These are phyloP conservation scores for Senna siamea DNA, from an alignment of 306 rosid genomes.

Conservation along the genomic window DNA sequence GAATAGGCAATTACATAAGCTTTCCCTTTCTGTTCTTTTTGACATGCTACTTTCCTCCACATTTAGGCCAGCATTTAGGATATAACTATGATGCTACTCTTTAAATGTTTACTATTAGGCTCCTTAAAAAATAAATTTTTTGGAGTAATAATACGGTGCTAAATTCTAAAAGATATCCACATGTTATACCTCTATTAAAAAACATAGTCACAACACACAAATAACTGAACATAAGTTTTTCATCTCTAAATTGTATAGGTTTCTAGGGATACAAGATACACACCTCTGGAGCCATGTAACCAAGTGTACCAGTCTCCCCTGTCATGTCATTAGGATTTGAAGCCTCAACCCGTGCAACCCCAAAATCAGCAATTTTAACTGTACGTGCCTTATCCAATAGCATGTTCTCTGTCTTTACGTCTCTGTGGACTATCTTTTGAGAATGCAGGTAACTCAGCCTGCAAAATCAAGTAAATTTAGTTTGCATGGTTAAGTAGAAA, in stretches of 20 bases:
- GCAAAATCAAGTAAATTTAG: conserved; percentile 42
- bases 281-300: conserved; percentile 99
- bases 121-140: background rate
- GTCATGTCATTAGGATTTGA: conserved; percentile 99
- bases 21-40: conserved; percentile 19
- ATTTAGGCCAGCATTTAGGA: conserved; percentile 1
- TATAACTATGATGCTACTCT: background rate
- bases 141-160: background rate
- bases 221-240: background rate
- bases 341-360: conserved; percentile 98
- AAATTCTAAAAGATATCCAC: background rate
- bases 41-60: conserved; percentile 5
- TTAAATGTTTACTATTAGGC: too few species aligned
- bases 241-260: conserved; percentile 21
- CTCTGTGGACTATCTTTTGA: conserved; percentile 95
- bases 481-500: conserved; percentile 32
- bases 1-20: conserved; percentile 30
- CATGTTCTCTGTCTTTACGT: conserved; percentile 98
- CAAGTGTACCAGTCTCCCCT: conserved; percentile 99
- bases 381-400: conserved; percentile 84
- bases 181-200: background rate
- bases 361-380: conserved; percentile 95
- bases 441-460: conserved; percentile 96
- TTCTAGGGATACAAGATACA: conserved; percentile 31
- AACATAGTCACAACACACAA: background rate